A percentile compares a stretch with the other conserved stretches of the same genome.
phyloP scores from a whole-genome alignment of 306 rosid genomes.

The Trifolium dubium region DNA sequence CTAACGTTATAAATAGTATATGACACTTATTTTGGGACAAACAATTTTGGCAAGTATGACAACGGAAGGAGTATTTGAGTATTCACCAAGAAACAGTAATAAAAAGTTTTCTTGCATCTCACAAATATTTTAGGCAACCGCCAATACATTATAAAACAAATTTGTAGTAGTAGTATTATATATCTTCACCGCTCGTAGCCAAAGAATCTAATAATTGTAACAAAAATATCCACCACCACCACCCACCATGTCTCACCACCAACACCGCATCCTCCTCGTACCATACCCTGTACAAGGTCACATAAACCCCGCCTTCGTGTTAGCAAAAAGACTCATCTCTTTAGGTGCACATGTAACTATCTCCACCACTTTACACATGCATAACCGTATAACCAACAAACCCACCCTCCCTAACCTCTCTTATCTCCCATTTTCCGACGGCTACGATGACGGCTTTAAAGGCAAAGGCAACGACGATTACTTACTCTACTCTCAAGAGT shows the following conservation, averaged over 20 bases:
- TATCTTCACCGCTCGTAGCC: background rate
- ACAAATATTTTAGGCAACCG: background rate
- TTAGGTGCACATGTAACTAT: slow-evolving; percentile 50
- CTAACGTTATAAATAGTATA: no score
- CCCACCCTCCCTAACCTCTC: slow-evolving; percentile 36
- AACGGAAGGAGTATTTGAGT: no score
- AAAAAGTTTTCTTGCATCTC: background rate
- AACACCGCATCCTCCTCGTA: slow-evolving; percentile 47
- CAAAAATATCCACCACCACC: background rate
- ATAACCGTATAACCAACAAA: slow-evolving; percentile 37
- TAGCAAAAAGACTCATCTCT: slow-evolving; percentile 44
- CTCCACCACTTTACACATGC: slow-evolving; percentile 33
- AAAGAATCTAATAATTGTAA: no score
- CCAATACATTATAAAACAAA: background rate
- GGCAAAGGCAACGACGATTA: background rate
- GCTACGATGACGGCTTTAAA: slow-evolving; percentile 41
- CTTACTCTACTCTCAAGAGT: background rate
- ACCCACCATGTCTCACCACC: slow-evolving; percentile 30
- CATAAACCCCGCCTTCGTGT: slow-evolving; percentile 55
- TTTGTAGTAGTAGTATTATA: background rate
- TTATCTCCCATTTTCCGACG: slow-evolving; percentile 49
- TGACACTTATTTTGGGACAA: no score
- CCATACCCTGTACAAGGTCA: slow-evolving; percentile 52
- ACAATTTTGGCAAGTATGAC: no score
- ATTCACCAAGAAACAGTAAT: background rate